Base-by-base conservation (phyloP, 2,329 filamentous ascomycete genomes). In the Cordyceps militaris region DNA sequence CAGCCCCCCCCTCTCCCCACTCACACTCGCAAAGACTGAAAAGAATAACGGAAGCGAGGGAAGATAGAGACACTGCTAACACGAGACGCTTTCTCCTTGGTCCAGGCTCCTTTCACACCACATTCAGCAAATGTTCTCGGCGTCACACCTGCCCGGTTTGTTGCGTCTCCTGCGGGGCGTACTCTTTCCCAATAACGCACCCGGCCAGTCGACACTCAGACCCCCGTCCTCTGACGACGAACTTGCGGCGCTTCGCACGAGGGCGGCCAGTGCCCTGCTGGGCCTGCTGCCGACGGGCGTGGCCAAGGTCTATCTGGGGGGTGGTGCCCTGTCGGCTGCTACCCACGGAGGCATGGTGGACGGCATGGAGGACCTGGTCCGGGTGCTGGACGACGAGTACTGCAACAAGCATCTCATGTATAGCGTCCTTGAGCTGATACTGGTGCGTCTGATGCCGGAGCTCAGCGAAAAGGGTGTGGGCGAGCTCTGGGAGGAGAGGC, bases 321-420 rank as follows among this genome's bases (percentile, higher is more conserved):
- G 70, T 61, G 60, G 61, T n/a, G 26, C 11, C 4, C 65, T 36
- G 64, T 66, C n/a, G 56, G 63, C 49, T 64, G 63, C 38, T 62
- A 65, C 36, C 74, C 42, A 79, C 23, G 75, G 81, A 7, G 47
- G 73, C 50, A 76, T 84, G 59, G 71, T 84, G 46, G 71, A 74
- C 60, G 80, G 86, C 64, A 79, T 90, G 62, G 83, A 86, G 66
- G 74, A 81, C 26, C 76, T 91, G 47, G 77, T 97, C 48, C 84
- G 88, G 65, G 77, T 92, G 38, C 86, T 96, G 63, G 83, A 82
- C 16, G 91, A 97, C 71, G 78, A 81, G 53, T 96, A 96, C 73
- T 87, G 91, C 73, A 99, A 99, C 74, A 95, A 92, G 74, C 91
- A 97, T 73, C 76, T 97, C 32, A 76, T 96, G 64, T 96, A 96